Conservation (phyloP, 352 stramenopile genomes). For the Phytophthora ohioensis region DNA sequence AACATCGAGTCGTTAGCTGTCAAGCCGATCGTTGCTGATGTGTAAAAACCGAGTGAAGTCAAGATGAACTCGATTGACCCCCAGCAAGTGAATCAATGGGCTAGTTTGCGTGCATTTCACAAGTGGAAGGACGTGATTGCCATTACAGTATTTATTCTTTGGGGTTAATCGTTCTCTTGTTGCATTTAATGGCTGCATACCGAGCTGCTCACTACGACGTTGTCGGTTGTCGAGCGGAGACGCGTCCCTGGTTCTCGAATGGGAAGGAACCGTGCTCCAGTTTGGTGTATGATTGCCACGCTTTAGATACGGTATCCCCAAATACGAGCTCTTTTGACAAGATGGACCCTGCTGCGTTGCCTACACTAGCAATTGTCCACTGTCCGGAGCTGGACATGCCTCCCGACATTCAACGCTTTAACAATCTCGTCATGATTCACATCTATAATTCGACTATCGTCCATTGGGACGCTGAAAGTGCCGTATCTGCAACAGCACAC, state of each 20-base stretch:
- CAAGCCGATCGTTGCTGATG: background rate
- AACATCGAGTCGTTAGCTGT: conserved; percentile 3
- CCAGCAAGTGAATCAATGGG: background rate
- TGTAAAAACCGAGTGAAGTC: background rate
- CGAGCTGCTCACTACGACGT: conserved; percentile 22
- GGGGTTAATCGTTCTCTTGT: conserved; percentile 16
- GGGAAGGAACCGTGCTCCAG: conserved; percentile 33
- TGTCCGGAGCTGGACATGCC: conserved; percentile 24
- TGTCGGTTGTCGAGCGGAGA: conserved; percentile 15
- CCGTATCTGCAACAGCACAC: conserved; percentile 24
- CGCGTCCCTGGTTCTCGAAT: conserved; percentile 30
- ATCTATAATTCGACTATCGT: conserved; percentile 37
- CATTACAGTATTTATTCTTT: conserved; percentile 19
- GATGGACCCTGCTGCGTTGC: conserved; percentile 12
- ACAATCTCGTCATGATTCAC: conserved; percentile 18
- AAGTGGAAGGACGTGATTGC: conserved; percentile 16
- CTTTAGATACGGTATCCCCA: conserved; percentile 1
- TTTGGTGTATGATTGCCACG: conserved; percentile 28
- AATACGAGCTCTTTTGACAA: conserved; percentile 20
- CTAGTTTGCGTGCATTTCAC: background rate
- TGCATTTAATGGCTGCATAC: conserved; percentile 12
- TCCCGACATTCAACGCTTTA: conserved; percentile 8
- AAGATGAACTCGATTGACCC: background rate
- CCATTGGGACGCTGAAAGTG: conserved; percentile 16
- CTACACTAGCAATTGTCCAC: conserved; percentile 23